Conservation (phyloP, 768 basidiomycete genomes). For the Xerocomellus intermedius region DNA sequence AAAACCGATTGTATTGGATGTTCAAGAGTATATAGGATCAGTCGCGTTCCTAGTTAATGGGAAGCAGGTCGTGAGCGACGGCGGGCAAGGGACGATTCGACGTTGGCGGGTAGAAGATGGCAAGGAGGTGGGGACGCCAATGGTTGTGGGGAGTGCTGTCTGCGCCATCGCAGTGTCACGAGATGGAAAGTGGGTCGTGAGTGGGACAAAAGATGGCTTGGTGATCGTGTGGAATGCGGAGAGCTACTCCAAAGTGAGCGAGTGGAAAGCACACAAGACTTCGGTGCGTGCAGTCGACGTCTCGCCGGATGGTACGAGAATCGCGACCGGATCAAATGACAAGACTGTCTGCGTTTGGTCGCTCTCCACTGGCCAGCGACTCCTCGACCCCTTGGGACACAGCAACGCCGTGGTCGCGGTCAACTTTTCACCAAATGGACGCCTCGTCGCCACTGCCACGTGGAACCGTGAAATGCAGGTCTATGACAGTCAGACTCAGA, state of each 20-base stretch:
- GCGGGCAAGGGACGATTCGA: not conserved
- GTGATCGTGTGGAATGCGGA: too few relatives aligned
- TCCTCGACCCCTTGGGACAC: not conserved
- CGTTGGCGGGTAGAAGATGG: not conserved
- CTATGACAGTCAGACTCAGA: too few relatives aligned
- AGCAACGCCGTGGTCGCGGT: not conserved
- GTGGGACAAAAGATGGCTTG: too few relatives aligned
- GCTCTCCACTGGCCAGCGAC: not conserved
- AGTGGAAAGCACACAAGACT: too few relatives aligned
- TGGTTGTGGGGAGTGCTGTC: not conserved
- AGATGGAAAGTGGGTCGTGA: too few relatives aligned
- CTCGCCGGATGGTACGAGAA: not conserved
- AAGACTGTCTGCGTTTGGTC: not conserved
- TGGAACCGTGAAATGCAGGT: not conserved
- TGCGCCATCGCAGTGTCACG: not conserved
- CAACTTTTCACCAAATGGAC: not conserved
- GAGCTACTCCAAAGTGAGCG: too few relatives aligned
- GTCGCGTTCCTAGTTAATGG: not conserved
- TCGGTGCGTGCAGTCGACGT: not conserved
- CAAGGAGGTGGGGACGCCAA: not conserved
- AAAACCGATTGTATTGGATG: not conserved
- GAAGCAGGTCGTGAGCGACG: not conserved
- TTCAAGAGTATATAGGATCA: not conserved
- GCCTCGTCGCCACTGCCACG: not conserved
- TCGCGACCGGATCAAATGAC: not conserved